Base-by-base conservation (phyloP, 148 eudicot species). In the Heliosperma pusillum region DNA sequence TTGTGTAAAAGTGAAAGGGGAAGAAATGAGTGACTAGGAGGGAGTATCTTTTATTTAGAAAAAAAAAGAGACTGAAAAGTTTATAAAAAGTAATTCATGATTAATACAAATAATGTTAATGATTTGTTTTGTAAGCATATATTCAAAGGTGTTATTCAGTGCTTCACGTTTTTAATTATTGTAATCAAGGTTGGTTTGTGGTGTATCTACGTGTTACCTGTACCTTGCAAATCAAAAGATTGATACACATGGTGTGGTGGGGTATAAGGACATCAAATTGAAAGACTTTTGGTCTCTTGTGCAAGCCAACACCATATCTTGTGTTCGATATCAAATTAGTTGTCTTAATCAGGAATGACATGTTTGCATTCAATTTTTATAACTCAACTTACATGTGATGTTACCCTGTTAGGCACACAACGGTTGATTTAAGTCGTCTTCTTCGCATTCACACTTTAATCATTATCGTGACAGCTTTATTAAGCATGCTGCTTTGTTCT, bases 161-260 rank as follows among this genome's bases (percentile, higher is more conserved):
- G 30, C 5, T 58, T 53, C 69, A 52, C 64, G 30, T 20, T 77
- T 19, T 62, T 64, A 9, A 64, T 72, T 42, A 65, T 5, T 22
- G 44, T 21, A 26, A 64, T 26, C 16, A 66, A 22, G 61, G 24
- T 21, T 57, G 61, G 24, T 21, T 57, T 21, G 10, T 19, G 24
- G 63, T 20, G 63, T 68, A 33, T 72, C 67, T 16, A 47, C 53
- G 53, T 47, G 53, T 47, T 26, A 50, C 26, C 29, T 50, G 44
- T 57, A 57, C 5, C 44, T 40, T 44, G 81, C 65, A 45, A 56
- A 42, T 26, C 71, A 78, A 61, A 58, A 9, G 47, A 21, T 27
- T 45, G 81, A 29, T 66, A n/a, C 61, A 67, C 52, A 26, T 47
- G 40, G 68, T 50, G 1, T 74, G 65, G 75, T 79, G 70, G 78